Evolutionary conservation across 192 early-diverging fungal genomes (phyloP).

Genomic region (Coemansia guatemalensis): DNA sequence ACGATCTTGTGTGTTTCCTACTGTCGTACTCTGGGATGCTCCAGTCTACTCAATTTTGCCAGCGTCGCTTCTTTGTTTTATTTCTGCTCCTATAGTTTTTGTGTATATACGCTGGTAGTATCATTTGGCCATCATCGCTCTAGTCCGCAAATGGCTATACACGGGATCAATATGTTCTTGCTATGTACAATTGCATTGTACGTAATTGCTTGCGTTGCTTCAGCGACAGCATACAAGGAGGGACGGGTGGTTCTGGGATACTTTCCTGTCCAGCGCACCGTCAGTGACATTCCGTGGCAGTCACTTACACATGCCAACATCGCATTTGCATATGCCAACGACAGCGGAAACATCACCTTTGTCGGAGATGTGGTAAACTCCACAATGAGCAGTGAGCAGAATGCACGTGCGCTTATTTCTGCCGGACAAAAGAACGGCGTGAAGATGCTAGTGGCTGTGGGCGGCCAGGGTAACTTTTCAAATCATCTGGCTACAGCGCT

Average conservation of each 20-base stretch:
- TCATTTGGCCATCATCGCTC: too few species aligned
- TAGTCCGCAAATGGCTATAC: neutral
- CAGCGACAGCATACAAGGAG: conserved; percentile 30
- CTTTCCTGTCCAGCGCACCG: conserved; percentile 48
- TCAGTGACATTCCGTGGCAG: conserved; percentile 48
- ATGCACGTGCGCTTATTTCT: conserved; percentile 33
- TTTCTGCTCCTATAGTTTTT: too few species aligned
- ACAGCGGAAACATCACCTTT: conserved; percentile 40
- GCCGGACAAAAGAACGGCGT: conserved; percentile 41
- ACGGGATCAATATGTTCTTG: neutral
- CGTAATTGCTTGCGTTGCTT: neutral
- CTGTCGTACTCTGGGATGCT: too few species aligned
- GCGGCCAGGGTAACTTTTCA: conserved; percentile 71
- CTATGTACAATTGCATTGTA: neutral
- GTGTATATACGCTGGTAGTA: too few species aligned
- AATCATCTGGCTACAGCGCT: conserved; percentile 58
- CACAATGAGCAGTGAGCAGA: conserved; percentile 49
- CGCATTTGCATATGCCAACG: conserved; percentile 58
- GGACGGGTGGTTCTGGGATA: conserved; percentile 51
- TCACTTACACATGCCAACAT: conserved; percentile 66
- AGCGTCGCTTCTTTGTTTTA: neutral
- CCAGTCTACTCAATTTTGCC: too few species aligned
- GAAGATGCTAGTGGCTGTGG: conserved; percentile 68
- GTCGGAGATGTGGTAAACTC: conserved; percentile 52
- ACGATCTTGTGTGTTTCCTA: too few species aligned